phyloP scores from a whole-genome alignment of 306 rosid species.

The Dalbergia cultrata region DNA sequence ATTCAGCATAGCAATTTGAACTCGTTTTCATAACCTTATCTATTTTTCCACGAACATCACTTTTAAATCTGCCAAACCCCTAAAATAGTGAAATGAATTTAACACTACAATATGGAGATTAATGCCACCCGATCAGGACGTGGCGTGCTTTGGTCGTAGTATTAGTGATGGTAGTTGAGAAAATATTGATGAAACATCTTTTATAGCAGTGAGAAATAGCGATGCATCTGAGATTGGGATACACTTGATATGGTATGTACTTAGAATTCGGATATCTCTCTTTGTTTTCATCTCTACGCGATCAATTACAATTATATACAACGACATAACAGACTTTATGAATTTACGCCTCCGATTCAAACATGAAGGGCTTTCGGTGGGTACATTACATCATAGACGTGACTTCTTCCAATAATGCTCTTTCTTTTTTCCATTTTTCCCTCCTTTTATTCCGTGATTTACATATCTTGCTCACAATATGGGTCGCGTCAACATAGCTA shows the following conservation, averaged over 20 bases:
- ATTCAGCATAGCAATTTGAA: too few relatives aligned
- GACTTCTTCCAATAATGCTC: background rate
- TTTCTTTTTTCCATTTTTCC: too few relatives aligned
- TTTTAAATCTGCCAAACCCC: too few relatives aligned
- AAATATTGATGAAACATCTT: background rate
- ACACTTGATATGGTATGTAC: background rate
- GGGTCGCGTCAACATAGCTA: background rate
- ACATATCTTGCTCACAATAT: too few relatives aligned
- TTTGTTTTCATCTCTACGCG: background rate
- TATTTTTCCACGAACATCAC: too few relatives aligned
- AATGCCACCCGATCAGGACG: background rate
- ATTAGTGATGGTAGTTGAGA: background rate
- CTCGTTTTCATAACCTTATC: too few relatives aligned
- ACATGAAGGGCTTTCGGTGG: background rate
- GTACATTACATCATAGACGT: background rate
- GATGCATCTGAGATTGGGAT: background rate
- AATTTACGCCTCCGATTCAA: background rate
- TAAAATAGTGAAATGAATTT: too few relatives aligned
- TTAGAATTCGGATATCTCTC: background rate
- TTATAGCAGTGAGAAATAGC: background rate
- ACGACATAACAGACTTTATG: background rate
- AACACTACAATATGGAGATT: too few relatives aligned
- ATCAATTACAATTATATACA: background rate
- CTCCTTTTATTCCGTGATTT: background rate
- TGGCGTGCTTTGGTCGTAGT: background rate